These are phyloP conservation scores for Aphanomyces euteiches DNA, from an alignment of 352 stramenopile genomes.

Conservation along the genomic window DNA sequence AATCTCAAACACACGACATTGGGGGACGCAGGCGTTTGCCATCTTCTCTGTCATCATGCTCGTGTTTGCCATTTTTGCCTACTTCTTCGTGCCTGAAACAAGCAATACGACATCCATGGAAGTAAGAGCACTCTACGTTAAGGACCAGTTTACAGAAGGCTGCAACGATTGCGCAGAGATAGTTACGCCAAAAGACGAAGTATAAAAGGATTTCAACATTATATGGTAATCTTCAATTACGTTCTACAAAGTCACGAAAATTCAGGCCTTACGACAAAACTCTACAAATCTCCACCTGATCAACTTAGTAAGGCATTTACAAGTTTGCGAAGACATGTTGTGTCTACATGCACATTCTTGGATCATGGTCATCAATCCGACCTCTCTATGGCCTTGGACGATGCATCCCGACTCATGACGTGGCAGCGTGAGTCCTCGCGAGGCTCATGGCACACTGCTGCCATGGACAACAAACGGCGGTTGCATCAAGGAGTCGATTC, in stretches of 20 bases:
- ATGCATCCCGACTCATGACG: no score
- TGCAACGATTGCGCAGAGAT: not conserved
- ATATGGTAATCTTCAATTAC: not conserved
- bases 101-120: not conserved
- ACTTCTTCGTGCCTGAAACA: not conserved
- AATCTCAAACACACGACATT: not conserved
- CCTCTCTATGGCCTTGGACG: no score
- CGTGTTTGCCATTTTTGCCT: not conserved
- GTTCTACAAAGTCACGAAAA: no score
- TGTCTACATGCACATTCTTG: no score
- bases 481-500: no score
- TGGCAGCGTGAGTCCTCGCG: no score
- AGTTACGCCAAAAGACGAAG: not conserved
- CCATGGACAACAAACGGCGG: no score
- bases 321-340: no score
- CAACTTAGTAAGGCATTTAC: no score
- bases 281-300: not conserved
- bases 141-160: not conserved
- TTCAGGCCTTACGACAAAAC: not conserved
- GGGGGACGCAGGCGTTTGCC: not conserved
- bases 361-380: no score
- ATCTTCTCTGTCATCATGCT: constrained; percentile 4
- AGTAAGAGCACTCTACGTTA: not conserved
- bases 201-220: not conserved
- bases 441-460: no score